Evolutionary conservation across 192 early-diverging fungal genomes (phyloP).

Genomic region (Coemansia aciculifera): DNA sequence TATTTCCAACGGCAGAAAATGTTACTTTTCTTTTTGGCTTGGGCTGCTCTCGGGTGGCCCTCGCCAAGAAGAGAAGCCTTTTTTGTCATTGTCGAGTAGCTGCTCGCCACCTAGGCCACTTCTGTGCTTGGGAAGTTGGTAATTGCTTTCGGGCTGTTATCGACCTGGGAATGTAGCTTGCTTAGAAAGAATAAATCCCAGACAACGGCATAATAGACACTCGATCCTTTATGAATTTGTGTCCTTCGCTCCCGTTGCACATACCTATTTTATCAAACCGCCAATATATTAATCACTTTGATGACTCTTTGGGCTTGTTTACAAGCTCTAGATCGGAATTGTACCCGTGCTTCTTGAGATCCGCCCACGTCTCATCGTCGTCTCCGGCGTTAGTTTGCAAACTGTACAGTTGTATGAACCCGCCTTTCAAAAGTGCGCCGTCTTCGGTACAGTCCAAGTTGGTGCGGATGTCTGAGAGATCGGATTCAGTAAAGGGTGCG

Average conservation of each 20-base stretch:
- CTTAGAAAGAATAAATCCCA: conserved; percentile 15
- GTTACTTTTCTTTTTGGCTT: conserved; percentile 1
- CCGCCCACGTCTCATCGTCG: conserved; percentile 74
- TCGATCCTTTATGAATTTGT: not conserved
- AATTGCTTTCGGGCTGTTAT: not conserved
- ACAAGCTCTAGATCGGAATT: conserved; percentile 23
- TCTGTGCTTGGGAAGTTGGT: not conserved
- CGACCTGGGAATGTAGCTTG: conserved; percentile 12
- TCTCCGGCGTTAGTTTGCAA: conserved; percentile 65
- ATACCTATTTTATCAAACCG: not conserved
- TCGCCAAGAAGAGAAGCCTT: not conserved
- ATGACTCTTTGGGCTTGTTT: not conserved
- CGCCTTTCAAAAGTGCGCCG: conserved; percentile 62
- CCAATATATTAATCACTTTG: too few species aligned
- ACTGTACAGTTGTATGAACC: conserved; percentile 83
- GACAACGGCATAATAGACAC: conserved; percentile 27
- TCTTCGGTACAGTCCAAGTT: conserved; percentile 67
- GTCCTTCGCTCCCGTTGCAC: conserved; percentile 44
- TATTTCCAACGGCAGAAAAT: not conserved
- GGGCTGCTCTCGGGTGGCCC: not conserved
- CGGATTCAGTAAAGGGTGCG: conserved; percentile 42
- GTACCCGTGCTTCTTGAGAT: conserved; percentile 65
- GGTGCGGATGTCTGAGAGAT: conserved; percentile 63
- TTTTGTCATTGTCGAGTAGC: conserved; percentile 14
- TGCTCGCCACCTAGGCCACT: conserved; percentile 14